Evolutionary conservation across 2,329 filamentous ascomycete genomes (phyloP).

Genomic region (Aspergillus vadensis): DNA sequence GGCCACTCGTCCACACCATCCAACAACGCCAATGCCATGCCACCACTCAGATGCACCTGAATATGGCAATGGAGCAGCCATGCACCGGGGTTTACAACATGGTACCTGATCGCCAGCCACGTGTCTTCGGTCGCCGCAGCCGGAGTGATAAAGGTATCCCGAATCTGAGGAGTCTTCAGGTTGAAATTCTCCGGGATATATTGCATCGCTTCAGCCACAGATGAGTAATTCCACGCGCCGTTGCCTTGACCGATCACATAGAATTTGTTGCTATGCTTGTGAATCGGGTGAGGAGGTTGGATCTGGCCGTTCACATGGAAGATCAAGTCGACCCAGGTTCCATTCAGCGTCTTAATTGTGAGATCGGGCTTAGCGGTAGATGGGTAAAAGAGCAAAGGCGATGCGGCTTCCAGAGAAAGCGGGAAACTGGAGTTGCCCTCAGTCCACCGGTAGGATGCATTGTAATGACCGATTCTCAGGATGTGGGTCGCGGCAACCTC

Average conservation of each 20-base stretch:
- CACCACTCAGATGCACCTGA: constrained; percentile 55
- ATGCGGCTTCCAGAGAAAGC: constrained; percentile 40
- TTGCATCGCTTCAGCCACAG: constrained; percentile 55
- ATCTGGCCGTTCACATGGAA: constrained; percentile 48
- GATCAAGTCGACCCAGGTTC: constrained; percentile 60
- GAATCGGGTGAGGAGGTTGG: constrained; percentile 62
- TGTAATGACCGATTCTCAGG: constrained; percentile 30
- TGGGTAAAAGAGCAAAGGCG: constrained; percentile 53
- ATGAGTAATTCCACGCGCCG: constrained; percentile 55
- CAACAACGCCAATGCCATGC: constrained; percentile 59
- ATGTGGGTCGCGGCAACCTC: constrained; percentile 51
- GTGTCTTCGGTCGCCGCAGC: constrained; percentile 32
- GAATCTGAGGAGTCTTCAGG: constrained; percentile 55
- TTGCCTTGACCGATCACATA: constrained; percentile 57
- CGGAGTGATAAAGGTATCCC: constrained; percentile 53
- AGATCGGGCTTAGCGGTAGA: constrained; percentile 45
- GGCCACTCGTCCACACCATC: constrained; percentile 43
- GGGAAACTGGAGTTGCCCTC: constrained; percentile 46
- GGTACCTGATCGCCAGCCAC: constrained; percentile 58
- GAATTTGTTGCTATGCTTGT: constrained; percentile 66
- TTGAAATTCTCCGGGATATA: constrained; percentile 58
- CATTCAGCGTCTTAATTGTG: constrained; percentile 51
- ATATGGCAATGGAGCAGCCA: constrained; percentile 62
- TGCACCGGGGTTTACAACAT: constrained; percentile 55
- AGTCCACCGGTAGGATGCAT: constrained; percentile 56